phyloP scores from a whole-genome alignment of 176 grass and related monocot genomes.

The Oryza longistaminata region DNA sequence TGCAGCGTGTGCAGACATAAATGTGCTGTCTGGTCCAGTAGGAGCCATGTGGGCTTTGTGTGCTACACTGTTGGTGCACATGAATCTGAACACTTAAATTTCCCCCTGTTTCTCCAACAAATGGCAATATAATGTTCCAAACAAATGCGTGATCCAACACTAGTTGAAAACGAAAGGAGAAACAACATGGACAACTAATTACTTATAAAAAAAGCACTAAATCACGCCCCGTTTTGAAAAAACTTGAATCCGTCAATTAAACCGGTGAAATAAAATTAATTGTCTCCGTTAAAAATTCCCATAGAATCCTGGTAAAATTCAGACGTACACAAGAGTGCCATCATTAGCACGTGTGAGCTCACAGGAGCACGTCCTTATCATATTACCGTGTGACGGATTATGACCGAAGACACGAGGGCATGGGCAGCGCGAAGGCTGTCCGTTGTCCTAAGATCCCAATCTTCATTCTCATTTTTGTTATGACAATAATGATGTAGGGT shows the following conservation, averaged over 20 bases:
- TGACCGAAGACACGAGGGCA: not conserved
- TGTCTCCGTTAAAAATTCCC: too few species aligned
- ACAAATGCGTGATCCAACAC: not conserved
- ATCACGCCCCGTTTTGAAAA: too few species aligned
- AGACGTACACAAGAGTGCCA: too few species aligned
- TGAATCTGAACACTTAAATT: not conserved
- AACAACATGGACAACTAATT: not conserved
- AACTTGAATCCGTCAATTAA: too few species aligned
- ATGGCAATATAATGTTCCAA: not conserved
- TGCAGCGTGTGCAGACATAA: not conserved
- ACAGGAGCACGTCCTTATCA: too few species aligned
- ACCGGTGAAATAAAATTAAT: too few species aligned
- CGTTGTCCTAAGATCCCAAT: not conserved
- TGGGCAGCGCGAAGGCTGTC: not conserved
- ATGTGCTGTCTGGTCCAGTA: not conserved
- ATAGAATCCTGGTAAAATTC: too few species aligned
- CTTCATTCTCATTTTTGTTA: not conserved
- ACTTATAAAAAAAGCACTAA: too few species aligned
- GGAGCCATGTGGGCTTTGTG: slow-evolving; percentile 5
- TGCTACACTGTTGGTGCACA: not conserved
- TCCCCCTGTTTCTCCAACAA: not conserved
- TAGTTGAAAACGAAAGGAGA: not conserved
- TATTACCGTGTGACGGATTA: too few species aligned
- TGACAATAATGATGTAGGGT: too few species aligned
- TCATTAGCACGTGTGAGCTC: too few species aligned